phyloP scores from a whole-genome alignment of 768 basidiomycete species.

The Clavulina sp. region DNA sequence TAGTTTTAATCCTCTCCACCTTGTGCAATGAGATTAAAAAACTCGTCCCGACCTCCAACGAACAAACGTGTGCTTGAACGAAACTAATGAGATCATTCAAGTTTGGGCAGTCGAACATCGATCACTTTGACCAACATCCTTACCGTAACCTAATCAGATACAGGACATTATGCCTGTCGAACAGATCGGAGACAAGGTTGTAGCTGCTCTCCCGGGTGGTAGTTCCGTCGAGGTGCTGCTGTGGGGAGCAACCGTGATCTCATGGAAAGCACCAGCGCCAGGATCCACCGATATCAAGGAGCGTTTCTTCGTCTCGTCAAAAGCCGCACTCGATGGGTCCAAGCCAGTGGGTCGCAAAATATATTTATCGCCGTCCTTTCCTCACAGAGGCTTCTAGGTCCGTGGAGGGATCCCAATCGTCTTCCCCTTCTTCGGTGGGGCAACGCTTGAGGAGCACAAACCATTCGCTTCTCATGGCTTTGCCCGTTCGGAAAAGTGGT shows the following conservation, averaged over 20 bases:
- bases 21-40: too few species aligned
- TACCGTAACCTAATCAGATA: too few species aligned
- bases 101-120: too few species aligned
- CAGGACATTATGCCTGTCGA: too few species aligned
- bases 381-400: slow-evolving; percentile 16
- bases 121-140: too few species aligned
- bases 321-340: slow-evolving; percentile 60
- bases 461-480: slow-evolving; percentile 80
- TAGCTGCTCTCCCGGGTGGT: slow-evolving; percentile 3
- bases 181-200: slow-evolving; percentile 1
- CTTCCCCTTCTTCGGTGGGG: slow-evolving; percentile 82
- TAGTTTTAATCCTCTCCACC: too few species aligned
- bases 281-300: slow-evolving; percentile 29
- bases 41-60: too few species aligned
- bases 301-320: slow-evolving; percentile 65
- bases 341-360: slow-evolving; percentile 38
- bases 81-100: too few species aligned
- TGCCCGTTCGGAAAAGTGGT: slow-evolving; percentile 64
- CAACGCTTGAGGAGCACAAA: slow-evolving; percentile 45
- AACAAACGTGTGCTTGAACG: too few species aligned
- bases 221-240: slow-evolving; percentile 33
- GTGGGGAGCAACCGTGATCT: slow-evolving; percentile 76
- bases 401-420: slow-evolving; percentile 33
- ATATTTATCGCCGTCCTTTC: slow-evolving; percentile 23
- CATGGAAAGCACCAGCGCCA: slow-evolving; percentile 47